These are phyloP conservation scores for Tylopilus subfusipes DNA, from an alignment of 768 basidiomycete species.

Conservation along the genomic window DNA sequence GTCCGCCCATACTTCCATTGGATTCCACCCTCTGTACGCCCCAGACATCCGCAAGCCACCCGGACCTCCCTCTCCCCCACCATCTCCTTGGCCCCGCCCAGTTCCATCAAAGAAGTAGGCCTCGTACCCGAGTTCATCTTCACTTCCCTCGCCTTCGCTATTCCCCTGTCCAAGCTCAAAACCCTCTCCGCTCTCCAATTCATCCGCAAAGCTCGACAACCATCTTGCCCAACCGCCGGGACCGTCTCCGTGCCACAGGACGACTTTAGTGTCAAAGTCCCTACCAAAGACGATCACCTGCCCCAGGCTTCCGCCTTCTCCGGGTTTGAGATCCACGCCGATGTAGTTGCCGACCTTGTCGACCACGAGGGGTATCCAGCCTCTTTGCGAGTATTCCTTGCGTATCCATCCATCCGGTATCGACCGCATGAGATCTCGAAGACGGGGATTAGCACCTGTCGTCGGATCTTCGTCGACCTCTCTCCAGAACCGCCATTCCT, in stretches of 20 bases:
- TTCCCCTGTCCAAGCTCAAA: slow-evolving; percentile 66
- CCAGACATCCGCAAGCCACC: slow-evolving; percentile 75
- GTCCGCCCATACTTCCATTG: slow-evolving; percentile 92
- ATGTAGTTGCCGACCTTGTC: slow-evolving; percentile 97
- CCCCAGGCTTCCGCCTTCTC: slow-evolving; percentile 66
- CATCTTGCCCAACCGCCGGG: slow-evolving; percentile 92
- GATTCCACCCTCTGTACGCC: slow-evolving; percentile 89
- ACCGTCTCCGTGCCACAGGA: slow-evolving; percentile 90
- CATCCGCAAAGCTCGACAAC: slow-evolving; percentile 88
- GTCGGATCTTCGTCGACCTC: slow-evolving; percentile 86
- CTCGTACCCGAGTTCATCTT: slow-evolving; percentile 84
- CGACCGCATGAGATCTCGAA: slow-evolving; percentile 78
- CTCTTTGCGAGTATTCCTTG: slow-evolving; percentile 85
- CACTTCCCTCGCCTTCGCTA: slow-evolving; percentile 66
- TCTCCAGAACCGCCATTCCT: slow-evolving; percentile 97
- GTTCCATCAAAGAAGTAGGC: slow-evolving; percentile 82
- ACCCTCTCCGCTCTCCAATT: slow-evolving; percentile 86
- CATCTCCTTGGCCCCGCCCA: slow-evolving; percentile 74
- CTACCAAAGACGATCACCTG: slow-evolving; percentile 99
- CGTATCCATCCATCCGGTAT: slow-evolving; percentile 90
- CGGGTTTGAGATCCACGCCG: slow-evolving; percentile 92
- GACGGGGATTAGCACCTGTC: slow-evolving; percentile 73
- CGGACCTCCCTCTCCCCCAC: slow-evolving; percentile 68
- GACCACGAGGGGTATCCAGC: slow-evolving; percentile 94
- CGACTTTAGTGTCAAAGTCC: slow-evolving; percentile 97